Evolutionary conservation across 176 grass and related monocot species (phyloP).

Genomic region (Poa annua): DNA sequence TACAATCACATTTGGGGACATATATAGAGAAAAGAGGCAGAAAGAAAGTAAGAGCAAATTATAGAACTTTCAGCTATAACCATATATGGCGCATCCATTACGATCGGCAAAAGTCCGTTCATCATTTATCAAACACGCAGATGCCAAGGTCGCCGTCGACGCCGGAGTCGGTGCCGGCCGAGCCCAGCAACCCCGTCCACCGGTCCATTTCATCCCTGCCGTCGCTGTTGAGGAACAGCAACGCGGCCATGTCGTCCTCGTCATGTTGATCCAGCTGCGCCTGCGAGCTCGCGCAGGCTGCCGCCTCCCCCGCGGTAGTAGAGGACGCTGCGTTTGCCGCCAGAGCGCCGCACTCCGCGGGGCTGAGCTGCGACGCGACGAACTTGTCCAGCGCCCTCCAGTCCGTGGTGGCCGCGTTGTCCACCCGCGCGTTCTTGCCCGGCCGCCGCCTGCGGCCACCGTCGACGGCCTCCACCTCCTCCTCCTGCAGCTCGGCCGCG

Average conservation of each 20-base stretch:
- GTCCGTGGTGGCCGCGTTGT: constrained; percentile 50
- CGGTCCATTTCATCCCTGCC: constrained; percentile 55
- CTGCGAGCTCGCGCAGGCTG: constrained; percentile 1
- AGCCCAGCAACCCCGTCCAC: constrained; percentile 50
- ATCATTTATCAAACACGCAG: constrained; percentile 64
- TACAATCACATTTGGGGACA: constrained; percentile 54
- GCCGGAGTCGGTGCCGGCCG: constrained; percentile 28
- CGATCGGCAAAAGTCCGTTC: background rate
- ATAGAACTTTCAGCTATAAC: constrained; percentile 56
- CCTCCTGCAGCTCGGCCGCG: constrained; percentile 29
- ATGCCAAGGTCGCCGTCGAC: constrained; percentile 56
- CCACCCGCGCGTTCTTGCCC: constrained; percentile 36
- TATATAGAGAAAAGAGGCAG: constrained; percentile 25
- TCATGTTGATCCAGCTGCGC: constrained; percentile 41
- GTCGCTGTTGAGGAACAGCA: constrained; percentile 60
- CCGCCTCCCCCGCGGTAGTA: background rate
- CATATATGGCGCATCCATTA: constrained; percentile 35
- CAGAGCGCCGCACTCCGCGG: constrained; percentile 37
- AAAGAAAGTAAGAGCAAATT: constrained; percentile 6
- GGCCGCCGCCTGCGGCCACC: constrained; percentile 16
- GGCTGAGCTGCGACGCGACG: constrained; percentile 78
- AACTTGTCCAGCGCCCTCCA: constrained; percentile 83
- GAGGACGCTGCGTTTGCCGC: background rate
- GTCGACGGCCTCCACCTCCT: constrained; percentile 24
- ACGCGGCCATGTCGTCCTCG: constrained; percentile 54